A percentile compares a stretch with the other conserved stretches of the same genome.
phyloP scores from a whole-genome alignment of 176 grass and related monocot genomes.

The Avena sativa region DNA sequence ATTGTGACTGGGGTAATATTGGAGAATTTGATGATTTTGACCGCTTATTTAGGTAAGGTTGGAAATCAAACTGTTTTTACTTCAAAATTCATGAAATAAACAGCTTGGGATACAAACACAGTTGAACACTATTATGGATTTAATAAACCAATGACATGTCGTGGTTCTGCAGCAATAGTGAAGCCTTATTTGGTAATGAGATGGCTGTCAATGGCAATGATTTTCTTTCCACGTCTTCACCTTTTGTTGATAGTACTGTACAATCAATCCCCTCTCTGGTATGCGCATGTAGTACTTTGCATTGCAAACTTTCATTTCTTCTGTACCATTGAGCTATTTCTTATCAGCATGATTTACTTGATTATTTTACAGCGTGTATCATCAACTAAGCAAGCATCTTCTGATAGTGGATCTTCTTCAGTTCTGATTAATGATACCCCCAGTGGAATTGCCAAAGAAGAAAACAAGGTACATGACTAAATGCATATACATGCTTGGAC shows the following conservation, averaged over 20 bases:
- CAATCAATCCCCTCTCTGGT: slow-evolving; percentile 70
- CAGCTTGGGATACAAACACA: slow-evolving; percentile 15
- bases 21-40: slow-evolving; percentile 93
- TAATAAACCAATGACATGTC: slow-evolving; percentile 29
- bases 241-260: slow-evolving; percentile 63
- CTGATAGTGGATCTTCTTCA: slow-evolving; percentile 61
- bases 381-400: slow-evolving; percentile 63
- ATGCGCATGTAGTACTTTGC: slow-evolving; percentile 40
- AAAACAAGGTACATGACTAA: slow-evolving; percentile 70
- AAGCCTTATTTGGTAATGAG: slow-evolving; percentile 79
- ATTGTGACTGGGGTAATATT: slow-evolving; percentile 90
- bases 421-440: slow-evolving; percentile 56
- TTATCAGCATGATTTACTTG: slow-evolving; percentile 32
- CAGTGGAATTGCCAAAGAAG: slow-evolving; percentile 48
- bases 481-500: neutral
- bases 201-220: slow-evolving; percentile 66
- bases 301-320: slow-evolving; percentile 34
- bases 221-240: slow-evolving; percentile 68
- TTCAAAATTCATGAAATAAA: slow-evolving; percentile 23
- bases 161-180: slow-evolving; percentile 62
- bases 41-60: slow-evolving; percentile 80
- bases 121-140: slow-evolving; percentile 21
- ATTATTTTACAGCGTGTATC: slow-evolving; percentile 52
- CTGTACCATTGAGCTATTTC: neutral
- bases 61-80: slow-evolving; percentile 3